Evolutionary conservation across 352 stramenopile species (phyloP).

Genomic region (Phytophthora podocarpi): DNA sequence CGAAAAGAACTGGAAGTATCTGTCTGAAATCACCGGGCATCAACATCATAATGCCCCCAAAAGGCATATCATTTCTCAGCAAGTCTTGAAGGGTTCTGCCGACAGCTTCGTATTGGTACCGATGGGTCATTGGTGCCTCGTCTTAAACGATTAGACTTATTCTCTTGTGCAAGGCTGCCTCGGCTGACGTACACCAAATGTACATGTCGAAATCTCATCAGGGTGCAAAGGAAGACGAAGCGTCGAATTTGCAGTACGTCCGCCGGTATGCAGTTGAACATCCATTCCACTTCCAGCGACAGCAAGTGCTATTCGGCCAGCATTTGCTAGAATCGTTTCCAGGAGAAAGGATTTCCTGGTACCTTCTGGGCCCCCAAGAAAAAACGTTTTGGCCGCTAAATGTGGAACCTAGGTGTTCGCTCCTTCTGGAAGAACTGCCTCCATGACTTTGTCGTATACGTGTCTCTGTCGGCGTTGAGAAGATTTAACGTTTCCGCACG

Average conservation of each 20-base stretch:
- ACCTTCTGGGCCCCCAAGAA: too few relatives aligned
- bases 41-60: slow-evolving; percentile 10
- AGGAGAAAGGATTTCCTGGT: slow-evolving; percentile 8
- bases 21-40: not conserved
- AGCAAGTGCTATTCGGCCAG: not conserved
- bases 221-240: not conserved
- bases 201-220: not conserved
- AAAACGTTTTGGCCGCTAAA: too few relatives aligned
- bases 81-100: not conserved
- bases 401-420: too few relatives aligned
- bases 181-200: not conserved
- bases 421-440: too few relatives aligned
- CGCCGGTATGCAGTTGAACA: not conserved
- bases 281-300: slow-evolving; percentile 6
- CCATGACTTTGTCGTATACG: too few relatives aligned
- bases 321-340: not conserved
- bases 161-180: not conserved
- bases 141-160: slow-evolving; percentile 4
- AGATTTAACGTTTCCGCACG: too few relatives aligned
- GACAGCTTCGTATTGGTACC: slow-evolving; percentile 1
- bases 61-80: slow-evolving; percentile 1
- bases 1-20: not conserved
- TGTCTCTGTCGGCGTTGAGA: too few relatives aligned
- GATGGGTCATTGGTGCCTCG: slow-evolving; percentile 5
- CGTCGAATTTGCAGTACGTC: not conserved